Conservation (phyloP, 1,284 basidiomycete genomes). For the Sphaerobolus stellatus region DNA sequence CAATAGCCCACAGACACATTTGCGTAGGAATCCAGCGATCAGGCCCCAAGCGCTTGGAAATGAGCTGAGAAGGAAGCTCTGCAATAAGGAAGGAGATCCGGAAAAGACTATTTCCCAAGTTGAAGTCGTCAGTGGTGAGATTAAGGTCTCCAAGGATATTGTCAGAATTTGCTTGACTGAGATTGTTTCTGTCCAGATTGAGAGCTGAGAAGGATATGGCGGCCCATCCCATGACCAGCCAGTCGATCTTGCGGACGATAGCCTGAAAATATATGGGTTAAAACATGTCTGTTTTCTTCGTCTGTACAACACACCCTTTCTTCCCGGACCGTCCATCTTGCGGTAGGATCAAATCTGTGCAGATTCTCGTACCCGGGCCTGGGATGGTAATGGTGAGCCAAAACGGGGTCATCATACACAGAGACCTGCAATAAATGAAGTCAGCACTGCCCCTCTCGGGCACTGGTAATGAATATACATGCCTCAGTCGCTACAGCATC, state of each 20-base stretch:
- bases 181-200: slow-evolving; percentile 57
- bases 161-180: slow-evolving; percentile 65
- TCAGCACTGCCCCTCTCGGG: not conserved
- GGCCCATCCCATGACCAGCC: slow-evolving; percentile 64
- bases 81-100: slow-evolving; percentile 58
- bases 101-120: slow-evolving; percentile 62
- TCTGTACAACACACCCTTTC: slow-evolving; percentile 46
- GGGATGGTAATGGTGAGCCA: slow-evolving; percentile 52
- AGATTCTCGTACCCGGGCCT: slow-evolving; percentile 59
- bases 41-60: slow-evolving; percentile 68
- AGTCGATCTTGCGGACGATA: slow-evolving; percentile 60
- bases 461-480: not conserved
- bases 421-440: slow-evolving; percentile 35
- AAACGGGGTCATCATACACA: slow-evolving; percentile 55
- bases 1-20: slow-evolving; percentile 40
- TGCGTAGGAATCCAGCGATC: slow-evolving; percentile 74
- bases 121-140: slow-evolving; percentile 64
- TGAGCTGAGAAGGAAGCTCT: slow-evolving; percentile 67
- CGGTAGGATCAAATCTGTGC: slow-evolving; percentile 63
- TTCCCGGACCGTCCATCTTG: slow-evolving; percentile 69
- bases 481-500: slow-evolving; percentile 49
- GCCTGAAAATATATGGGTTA: slow-evolving; percentile 28
- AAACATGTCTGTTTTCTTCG: not conserved
- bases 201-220: slow-evolving; percentile 62
- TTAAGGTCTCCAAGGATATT: slow-evolving; percentile 62